Evolutionary conservation across 768 basidiomycete species (phyloP).

Genomic region (Grammothele lineata): DNA sequence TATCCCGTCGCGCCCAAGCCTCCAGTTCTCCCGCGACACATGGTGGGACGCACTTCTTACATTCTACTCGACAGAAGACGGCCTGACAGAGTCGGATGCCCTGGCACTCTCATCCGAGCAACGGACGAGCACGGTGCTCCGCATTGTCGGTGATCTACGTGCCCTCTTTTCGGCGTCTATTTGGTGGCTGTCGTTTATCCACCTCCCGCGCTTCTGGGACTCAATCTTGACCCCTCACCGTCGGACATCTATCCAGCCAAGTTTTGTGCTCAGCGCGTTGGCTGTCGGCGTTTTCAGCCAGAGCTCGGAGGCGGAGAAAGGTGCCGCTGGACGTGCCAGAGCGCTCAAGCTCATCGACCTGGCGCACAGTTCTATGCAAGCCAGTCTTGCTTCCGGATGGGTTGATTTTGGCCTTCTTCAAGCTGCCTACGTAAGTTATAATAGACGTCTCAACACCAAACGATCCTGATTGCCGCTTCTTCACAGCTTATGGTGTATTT

Average conservation of each 20-base stretch:
- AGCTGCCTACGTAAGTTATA: slow-evolving; percentile 47
- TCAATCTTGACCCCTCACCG: slow-evolving; percentile 48
- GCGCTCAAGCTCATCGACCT: slow-evolving; percentile 60
- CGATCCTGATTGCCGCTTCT: slow-evolving; percentile 31
- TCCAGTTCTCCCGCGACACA: slow-evolving; percentile 64
- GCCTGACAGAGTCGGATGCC: not conserved
- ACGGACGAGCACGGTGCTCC: slow-evolving; percentile 40
- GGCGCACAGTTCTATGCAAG: slow-evolving; percentile 66
- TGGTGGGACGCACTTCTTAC: slow-evolving; percentile 76
- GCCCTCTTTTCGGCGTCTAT: slow-evolving; percentile 63
- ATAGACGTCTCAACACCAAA: too few species aligned
- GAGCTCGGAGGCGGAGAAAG: slow-evolving; percentile 58
- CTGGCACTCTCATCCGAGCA: slow-evolving; percentile 20
- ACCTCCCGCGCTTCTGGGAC: slow-evolving; percentile 62
- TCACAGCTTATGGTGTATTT: slow-evolving; percentile 64
- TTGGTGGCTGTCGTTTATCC: slow-evolving; percentile 71
- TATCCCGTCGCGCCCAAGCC: slow-evolving; percentile 46
- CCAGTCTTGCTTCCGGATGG: slow-evolving; percentile 66
- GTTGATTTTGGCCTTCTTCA: slow-evolving; percentile 71
- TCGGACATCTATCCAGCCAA: slow-evolving; percentile 59
- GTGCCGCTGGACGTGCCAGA: slow-evolving; percentile 42
- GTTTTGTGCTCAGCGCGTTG: slow-evolving; percentile 59
- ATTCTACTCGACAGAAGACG: slow-evolving; percentile 35
- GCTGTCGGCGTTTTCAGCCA: slow-evolving; percentile 64
- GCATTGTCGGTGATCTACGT: slow-evolving; percentile 51